A percentile compares a stretch with the other conserved stretches of the same genome.
Evolutionary conservation across 805 yeast genomes (phyloP).

Genomic region (Schizosaccharomyces cryophilus): DNA sequence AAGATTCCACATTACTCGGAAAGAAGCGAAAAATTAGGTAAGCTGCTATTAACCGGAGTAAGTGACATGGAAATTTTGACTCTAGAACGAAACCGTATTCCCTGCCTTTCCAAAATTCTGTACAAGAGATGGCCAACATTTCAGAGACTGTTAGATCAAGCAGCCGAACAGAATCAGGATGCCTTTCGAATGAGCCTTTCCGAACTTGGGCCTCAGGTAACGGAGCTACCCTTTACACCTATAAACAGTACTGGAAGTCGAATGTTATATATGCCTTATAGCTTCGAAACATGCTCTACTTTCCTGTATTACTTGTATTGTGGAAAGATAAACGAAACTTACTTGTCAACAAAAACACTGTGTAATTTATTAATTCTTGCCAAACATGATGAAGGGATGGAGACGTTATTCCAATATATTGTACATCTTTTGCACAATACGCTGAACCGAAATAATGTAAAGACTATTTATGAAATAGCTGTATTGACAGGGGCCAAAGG

Average conservation of each 20-base stretch:
- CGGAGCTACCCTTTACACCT: background rate
- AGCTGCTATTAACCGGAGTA: background rate
- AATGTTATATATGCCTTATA: background rate
- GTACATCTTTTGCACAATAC: background rate
- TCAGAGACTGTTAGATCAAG: background rate
- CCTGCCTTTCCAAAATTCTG: background rate
- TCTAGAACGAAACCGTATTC: background rate
- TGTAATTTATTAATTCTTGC: background rate
- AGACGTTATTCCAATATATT: background rate
- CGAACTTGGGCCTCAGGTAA: background rate
- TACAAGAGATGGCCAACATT: background rate
- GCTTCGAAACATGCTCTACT: background rate
- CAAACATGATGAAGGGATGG: background rate
- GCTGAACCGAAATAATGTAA: background rate
- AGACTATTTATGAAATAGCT: background rate
- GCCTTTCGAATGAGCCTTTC: background rate
- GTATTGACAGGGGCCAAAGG: slow-evolving; percentile 1
- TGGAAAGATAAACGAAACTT: background rate
- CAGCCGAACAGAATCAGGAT: background rate
- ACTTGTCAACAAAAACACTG: background rate
- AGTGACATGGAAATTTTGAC: slow-evolving; percentile 3
- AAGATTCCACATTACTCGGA: background rate
- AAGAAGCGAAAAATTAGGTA: background rate
- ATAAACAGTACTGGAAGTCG: background rate
- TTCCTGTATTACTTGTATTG: background rate